These are phyloP conservation scores for Aspergillus mulundensis DNA, from an alignment of 495 filamentous ascomycete genomes.

Conservation along the genomic window DNA sequence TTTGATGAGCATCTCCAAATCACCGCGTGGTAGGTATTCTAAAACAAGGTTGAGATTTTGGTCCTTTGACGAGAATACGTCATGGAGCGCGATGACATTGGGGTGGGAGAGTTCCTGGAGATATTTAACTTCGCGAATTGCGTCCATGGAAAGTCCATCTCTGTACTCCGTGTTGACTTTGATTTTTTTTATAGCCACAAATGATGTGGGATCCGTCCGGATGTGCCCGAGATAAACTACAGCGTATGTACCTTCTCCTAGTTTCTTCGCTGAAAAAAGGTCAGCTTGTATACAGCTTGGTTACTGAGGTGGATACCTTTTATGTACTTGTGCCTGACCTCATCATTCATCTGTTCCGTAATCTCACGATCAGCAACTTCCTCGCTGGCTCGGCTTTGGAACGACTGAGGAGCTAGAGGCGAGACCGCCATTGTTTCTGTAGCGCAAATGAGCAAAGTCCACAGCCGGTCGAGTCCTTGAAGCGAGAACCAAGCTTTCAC, in stretches of 20 bases:
- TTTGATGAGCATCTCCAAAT: conserved; percentile 89
- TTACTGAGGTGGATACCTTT: conserved; percentile 55
- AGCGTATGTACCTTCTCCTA: conserved; percentile 96
- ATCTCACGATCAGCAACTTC: conserved; percentile 50
- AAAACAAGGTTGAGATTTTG: conserved; percentile 92
- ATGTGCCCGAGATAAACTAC: conserved; percentile 87
- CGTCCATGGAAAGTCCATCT: conserved; percentile 89
- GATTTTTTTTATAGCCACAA: conserved; percentile 97
- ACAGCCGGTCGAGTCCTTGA: too few relatives aligned
- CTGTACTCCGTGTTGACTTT: conserved; percentile 80
- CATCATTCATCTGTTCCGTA: conserved; percentile 83
- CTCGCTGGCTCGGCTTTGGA: too few relatives aligned
- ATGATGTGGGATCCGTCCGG: conserved; percentile 57
- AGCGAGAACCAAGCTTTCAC: too few relatives aligned
- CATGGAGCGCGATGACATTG: conserved; percentile 87
- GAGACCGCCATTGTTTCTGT: conserved; percentile 39
- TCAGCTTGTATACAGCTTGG: too few relatives aligned
- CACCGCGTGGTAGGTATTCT: conserved; percentile 85
- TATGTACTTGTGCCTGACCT: conserved; percentile 80
- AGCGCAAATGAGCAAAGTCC: conserved; percentile 8
- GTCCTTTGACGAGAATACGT: conserved; percentile 90
- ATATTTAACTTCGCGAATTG: conserved; percentile 90
- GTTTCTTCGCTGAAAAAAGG: conserved; percentile 61
- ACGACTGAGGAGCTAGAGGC: conserved; percentile 38
- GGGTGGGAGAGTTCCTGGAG: conserved; percentile 93